Evolutionary conservation across 2,329 filamentous ascomycete genomes (phyloP).

Genomic region (Pyrenophora seminiperda): DNA sequence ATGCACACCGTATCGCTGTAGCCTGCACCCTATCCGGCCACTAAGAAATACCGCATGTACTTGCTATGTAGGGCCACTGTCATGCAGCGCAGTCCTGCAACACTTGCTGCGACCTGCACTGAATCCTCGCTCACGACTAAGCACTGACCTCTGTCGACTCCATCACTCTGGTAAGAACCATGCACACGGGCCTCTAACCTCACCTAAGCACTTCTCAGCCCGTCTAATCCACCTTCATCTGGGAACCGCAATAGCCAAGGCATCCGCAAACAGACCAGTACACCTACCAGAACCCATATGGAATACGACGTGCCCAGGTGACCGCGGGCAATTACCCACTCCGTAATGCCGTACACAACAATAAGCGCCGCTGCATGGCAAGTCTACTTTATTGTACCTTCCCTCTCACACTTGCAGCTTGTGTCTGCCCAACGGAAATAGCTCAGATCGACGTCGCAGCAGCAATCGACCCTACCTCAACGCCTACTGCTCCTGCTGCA

Average conservation of each 20-base stretch:
- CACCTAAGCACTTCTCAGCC: not conserved
- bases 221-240: not conserved
- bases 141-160: conserved; percentile 15
- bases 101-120: conserved; percentile 5
- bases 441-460: not conserved
- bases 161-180: conserved; percentile 13
- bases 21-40: conserved; percentile 7
- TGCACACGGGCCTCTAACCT: conserved; percentile 7
- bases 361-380: no score
- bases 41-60: conserved; percentile 13
- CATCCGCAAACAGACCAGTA: not conserved
- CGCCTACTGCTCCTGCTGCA: not conserved
- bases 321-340: no score
- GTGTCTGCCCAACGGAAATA: conserved; percentile 4
- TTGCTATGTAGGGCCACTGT: conserved; percentile 4
- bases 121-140: conserved; percentile 5
- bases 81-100: conserved; percentile 4
- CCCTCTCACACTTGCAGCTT: not conserved
- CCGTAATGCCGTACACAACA: no score
- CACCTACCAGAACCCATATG: no score
- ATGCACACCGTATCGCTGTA: conserved; percentile 23
- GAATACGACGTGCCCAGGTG: no score
- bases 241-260: not conserved
- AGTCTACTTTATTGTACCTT: not conserved
- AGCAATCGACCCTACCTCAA: conserved; percentile 1